Base-by-base conservation (phyloP, 768 basidiomycete genomes). In the Hirschioporus abietinus region DNA sequence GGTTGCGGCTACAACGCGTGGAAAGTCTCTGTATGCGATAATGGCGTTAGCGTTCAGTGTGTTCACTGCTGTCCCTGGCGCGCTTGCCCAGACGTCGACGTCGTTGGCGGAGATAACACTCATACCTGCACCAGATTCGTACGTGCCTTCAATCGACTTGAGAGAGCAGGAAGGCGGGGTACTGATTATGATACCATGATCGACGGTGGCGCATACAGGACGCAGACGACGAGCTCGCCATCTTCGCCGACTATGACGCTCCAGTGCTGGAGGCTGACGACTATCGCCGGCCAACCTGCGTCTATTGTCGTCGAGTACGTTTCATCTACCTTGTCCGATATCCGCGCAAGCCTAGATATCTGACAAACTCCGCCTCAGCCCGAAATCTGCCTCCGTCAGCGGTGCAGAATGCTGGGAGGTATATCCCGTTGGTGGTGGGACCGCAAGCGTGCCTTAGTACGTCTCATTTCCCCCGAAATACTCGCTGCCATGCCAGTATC, bases 391-490 rank as follows among this genome's bases (percentile, higher is more conserved):
- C 25, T 25, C 60, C 23, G 60, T 34, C 25, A 18, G 15, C 60
- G 60, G 30, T 18, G 60, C 30, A 25, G 25, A 61, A 24, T 61
- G 60, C 23, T 61, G 60, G 60, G 60, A 61, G 30, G 60, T 61
- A 25, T 61, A 61, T 34, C 60, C 60, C 2, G 17, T 34, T 3
- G 60, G 60, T 25, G 60, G 60, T 24, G 60, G 60, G 30, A 61
- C 30, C 60, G 60, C 60, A 25, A 61, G 60, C 20, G 60, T 61
- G 24, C 60, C 60, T 2, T 61, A 61, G 60, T 61, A 61, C 12
- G 60, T 61, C 60, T 20, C 12, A 3, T 24, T 34, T 61, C 15
- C 17, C 60, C 8, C 30, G 30, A 30, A 30, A 30, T 30, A 3
- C 30, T 30, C 17, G 23, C 20, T 34, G 1, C 60, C 23, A 25